A percentile compares a stretch with the other conserved stretches of the same genome.
phyloP scores from a whole-genome alignment of 2,329 filamentous ascomycete genomes.

The Nothomitra cinnamomea region DNA sequence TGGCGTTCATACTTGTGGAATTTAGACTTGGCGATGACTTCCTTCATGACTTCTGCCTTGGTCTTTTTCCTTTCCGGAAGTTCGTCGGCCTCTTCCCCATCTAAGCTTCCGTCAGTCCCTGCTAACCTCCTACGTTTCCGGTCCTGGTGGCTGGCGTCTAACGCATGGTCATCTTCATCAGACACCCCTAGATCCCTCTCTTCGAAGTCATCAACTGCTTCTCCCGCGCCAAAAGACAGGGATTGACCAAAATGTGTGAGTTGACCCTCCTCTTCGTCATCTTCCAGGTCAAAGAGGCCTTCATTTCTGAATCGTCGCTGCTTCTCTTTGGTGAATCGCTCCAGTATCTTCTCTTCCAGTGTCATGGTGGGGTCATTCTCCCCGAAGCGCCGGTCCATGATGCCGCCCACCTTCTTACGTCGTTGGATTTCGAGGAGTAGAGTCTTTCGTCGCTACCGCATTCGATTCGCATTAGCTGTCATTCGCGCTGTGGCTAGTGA shows the following conservation, averaged over 20 bases:
- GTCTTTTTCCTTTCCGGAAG: slow-evolving; percentile 76
- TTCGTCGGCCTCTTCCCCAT: slow-evolving; percentile 38
- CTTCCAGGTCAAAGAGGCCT: slow-evolving; percentile 81
- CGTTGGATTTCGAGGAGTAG: slow-evolving; percentile 79
- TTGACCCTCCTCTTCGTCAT: slow-evolving; percentile 51
- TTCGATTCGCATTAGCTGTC: slow-evolving; percentile 1
- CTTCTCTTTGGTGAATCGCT: slow-evolving; percentile 81
- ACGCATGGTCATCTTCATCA: slow-evolving; percentile 19
- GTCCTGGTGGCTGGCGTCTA: slow-evolving; percentile 13
- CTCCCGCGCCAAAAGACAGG: slow-evolving; percentile 42
- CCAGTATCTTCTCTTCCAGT: slow-evolving; percentile 78
- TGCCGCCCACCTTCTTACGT: slow-evolving; percentile 79
- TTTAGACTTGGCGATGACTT: slow-evolving; percentile 95
- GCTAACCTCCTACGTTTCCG: slow-evolving; percentile 23
- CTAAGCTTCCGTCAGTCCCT: slow-evolving; percentile 32
- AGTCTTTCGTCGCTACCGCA: slow-evolving; percentile 51
- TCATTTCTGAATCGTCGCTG: slow-evolving; percentile 59
- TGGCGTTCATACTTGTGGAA: slow-evolving; percentile 89
- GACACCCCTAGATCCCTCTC: slow-evolving; percentile 49
- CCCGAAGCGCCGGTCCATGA: slow-evolving; percentile 84
- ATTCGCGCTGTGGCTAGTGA: slow-evolving; percentile 6
- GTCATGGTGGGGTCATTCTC: slow-evolving; percentile 92
- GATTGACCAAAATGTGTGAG: slow-evolving; percentile 76
- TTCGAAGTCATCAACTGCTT: slow-evolving; percentile 55
- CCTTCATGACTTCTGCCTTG: slow-evolving; percentile 95